These are phyloP conservation scores for Cylindrotheca closterium DNA, from an alignment of 108 stramenopile genomes.

Conservation along the genomic window DNA sequence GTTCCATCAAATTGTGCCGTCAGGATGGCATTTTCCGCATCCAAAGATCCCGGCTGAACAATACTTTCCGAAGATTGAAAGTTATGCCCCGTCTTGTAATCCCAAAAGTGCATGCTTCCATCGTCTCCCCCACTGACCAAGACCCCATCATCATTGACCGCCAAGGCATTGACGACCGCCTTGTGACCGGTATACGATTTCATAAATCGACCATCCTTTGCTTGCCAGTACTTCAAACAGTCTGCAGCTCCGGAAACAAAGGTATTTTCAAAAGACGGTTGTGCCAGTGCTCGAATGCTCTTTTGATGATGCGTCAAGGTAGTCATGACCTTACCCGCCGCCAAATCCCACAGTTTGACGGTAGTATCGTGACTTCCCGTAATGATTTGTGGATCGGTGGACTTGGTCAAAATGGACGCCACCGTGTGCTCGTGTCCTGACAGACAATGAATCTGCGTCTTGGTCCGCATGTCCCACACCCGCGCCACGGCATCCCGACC, in stretches of 20 bases:
- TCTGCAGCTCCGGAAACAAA: constrained; percentile 97
- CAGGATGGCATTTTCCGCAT: constrained; percentile 97
- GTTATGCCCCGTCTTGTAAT: constrained; percentile 94
- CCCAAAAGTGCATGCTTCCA: constrained; percentile 97
- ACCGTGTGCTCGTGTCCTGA: constrained; percentile 96
- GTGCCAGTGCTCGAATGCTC: constrained; percentile 86
- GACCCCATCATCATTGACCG: constrained; percentile 96
- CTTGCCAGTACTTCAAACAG: constrained; percentile 95
- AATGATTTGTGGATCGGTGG: constrained; percentile 93
- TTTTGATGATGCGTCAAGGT: constrained; percentile 99
- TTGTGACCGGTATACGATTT: constrained; percentile 93
- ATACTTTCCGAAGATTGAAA: constrained; percentile 88
- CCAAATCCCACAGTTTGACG: constrained; percentile 98
- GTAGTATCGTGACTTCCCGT: constrained; percentile 98
- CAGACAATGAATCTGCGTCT: constrained; percentile 90
- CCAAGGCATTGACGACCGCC: constrained; percentile 92
- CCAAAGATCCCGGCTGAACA: constrained; percentile 97
- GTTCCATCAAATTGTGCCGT: constrained; percentile 93
- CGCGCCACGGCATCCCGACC: constrained; percentile 96
- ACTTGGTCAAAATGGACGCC: constrained; percentile 83
- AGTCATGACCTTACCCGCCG: constrained; percentile 94
- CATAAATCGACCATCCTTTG: constrained; percentile 89
- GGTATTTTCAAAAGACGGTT: constrained; percentile 89
- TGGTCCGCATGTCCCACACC: constrained; percentile 99
- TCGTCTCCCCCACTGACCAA: constrained; percentile 96